phyloP scores from a whole-genome alignment of 306 rosid species.

The Cucurbita ficifolia region DNA sequence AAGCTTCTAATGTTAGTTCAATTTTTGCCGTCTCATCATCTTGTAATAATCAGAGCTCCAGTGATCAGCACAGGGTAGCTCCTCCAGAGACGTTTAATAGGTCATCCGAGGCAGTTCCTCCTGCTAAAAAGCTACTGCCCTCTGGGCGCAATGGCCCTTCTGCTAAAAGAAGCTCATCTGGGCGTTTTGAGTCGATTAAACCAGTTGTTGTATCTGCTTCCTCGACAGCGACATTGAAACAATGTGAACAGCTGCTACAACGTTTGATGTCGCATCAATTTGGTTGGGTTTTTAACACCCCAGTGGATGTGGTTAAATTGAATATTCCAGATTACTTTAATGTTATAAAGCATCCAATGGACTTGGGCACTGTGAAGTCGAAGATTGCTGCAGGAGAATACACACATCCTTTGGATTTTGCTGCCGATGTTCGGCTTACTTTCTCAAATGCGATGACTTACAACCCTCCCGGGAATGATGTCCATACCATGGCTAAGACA shows the following conservation, averaged over 20 bases:
- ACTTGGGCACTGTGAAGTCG: slow-evolving; percentile 71
- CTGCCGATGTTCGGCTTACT: slow-evolving; percentile 73
- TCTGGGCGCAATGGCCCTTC: slow-evolving; percentile 52
- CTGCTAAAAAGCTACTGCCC: slow-evolving; percentile 40
- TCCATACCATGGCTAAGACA: slow-evolving; percentile 48
- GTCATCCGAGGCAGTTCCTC: slow-evolving; percentile 21
- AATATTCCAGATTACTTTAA: slow-evolving; percentile 78
- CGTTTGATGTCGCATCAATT: slow-evolving; percentile 40
- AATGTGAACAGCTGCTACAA: slow-evolving; percentile 40
- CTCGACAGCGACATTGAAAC: slow-evolving; percentile 44
- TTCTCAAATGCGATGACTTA: slow-evolving; percentile 79
- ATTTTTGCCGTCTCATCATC: slow-evolving; percentile 32
- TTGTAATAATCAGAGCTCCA: slow-evolving; percentile 49
- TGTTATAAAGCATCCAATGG: slow-evolving; percentile 92
- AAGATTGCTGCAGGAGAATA: slow-evolving; percentile 45
- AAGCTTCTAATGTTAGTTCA: slow-evolving; percentile 26
- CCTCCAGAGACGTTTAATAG: slow-evolving; percentile 26
- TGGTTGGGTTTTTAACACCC: slow-evolving; percentile 64
- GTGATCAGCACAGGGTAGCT: slow-evolving; percentile 49
- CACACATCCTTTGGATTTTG: slow-evolving; percentile 46
- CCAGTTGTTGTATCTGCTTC: slow-evolving; percentile 19
- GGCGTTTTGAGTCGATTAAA: slow-evolving; percentile 30
- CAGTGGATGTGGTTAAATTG: slow-evolving; percentile 69
- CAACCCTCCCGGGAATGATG: slow-evolving; percentile 71
- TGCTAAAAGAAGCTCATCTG: slow-evolving; percentile 26